Conservation (phyloP, 2,329 filamentous ascomycete genomes). For the Trichoderma lentiforme region DNA sequence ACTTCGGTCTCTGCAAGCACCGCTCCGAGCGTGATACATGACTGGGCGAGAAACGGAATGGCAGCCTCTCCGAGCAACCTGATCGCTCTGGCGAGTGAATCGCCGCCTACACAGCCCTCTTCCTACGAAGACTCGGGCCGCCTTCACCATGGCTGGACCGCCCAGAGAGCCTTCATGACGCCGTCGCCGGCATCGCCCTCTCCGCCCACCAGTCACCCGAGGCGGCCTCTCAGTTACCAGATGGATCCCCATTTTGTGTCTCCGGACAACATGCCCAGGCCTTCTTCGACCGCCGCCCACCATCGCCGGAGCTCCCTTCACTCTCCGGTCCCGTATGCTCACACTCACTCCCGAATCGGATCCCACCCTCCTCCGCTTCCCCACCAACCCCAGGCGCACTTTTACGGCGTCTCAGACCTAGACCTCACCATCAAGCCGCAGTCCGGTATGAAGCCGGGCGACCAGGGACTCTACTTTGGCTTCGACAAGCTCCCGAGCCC, state of each 20-base stretch:
- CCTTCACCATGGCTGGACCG: slow-evolving; percentile 44
- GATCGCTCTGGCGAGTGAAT: slow-evolving; percentile 50
- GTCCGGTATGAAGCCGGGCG: slow-evolving; percentile 58
- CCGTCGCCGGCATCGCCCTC: slow-evolving; percentile 44
- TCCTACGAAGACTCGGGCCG: slow-evolving; percentile 49
- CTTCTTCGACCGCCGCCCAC: slow-evolving; percentile 32
- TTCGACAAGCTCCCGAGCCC: slow-evolving; percentile 67
- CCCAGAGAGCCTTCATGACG: slow-evolving; percentile 44
- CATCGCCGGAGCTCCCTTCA: slow-evolving; percentile 48
- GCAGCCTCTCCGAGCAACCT: slow-evolving; percentile 53
- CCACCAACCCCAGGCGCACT: slow-evolving; percentile 73
- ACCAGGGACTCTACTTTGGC: slow-evolving; percentile 73
- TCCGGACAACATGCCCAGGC: slow-evolving; percentile 39
- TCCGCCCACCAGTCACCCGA: slow-evolving; percentile 34
- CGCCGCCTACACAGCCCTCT: slow-evolving; percentile 51
- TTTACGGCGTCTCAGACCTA: slow-evolving; percentile 71
- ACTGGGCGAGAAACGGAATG: slow-evolving; percentile 44
- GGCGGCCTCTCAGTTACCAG: slow-evolving; percentile 54
- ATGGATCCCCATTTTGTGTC: slow-evolving; percentile 45
- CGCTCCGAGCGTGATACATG: slow-evolving; percentile 45
- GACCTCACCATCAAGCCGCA: slow-evolving; percentile 62
- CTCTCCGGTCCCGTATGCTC: slow-evolving; percentile 37
- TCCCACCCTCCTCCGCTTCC: slow-evolving; percentile 60
- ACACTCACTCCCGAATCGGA: slow-evolving; percentile 43
- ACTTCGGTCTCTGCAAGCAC: slow-evolving; percentile 49